Evolutionary conservation across 192 early-diverging fungal species (phyloP).

Genomic region (Coemansia sp.): DNA sequence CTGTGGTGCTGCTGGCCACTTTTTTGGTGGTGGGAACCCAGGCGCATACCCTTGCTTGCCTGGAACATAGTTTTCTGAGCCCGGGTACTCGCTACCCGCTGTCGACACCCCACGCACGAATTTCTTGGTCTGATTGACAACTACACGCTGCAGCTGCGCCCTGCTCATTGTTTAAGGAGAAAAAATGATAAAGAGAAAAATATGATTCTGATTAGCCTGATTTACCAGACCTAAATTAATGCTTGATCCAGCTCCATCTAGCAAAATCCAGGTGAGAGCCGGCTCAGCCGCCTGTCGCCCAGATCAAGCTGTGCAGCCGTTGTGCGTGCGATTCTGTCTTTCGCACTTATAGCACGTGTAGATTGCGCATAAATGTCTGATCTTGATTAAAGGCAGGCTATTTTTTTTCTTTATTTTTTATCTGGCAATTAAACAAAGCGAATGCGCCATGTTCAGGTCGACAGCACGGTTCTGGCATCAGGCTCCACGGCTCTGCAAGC

Average conservation of each 20-base stretch:
- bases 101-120: slow-evolving; percentile 1
- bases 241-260: too few species aligned
- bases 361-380: too few species aligned
- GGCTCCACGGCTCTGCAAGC: neutral
- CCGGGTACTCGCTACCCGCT: slow-evolving; percentile 15
- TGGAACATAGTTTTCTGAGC: slow-evolving; percentile 38
- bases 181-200: neutral
- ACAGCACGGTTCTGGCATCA: neutral
- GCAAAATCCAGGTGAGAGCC: too few species aligned
- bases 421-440: too few species aligned
- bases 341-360: too few species aligned
- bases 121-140: neutral
- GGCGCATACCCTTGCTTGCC: slow-evolving; percentile 54
- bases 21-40: slow-evolving; percentile 49
- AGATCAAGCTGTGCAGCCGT: too few species aligned
- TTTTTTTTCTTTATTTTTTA: too few species aligned
- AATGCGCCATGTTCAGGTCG: neutral
- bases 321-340: too few species aligned
- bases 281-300: too few species aligned
- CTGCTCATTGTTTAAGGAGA: neutral
- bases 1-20: slow-evolving; percentile 13
- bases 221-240: too few species aligned
- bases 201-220: too few species aligned
- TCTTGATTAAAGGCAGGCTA: too few species aligned
- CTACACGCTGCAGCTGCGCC: slow-evolving; percentile 4